Base-by-base conservation (phyloP, 2,329 filamentous ascomycete species). In the Neonectria magnoliae region DNA sequence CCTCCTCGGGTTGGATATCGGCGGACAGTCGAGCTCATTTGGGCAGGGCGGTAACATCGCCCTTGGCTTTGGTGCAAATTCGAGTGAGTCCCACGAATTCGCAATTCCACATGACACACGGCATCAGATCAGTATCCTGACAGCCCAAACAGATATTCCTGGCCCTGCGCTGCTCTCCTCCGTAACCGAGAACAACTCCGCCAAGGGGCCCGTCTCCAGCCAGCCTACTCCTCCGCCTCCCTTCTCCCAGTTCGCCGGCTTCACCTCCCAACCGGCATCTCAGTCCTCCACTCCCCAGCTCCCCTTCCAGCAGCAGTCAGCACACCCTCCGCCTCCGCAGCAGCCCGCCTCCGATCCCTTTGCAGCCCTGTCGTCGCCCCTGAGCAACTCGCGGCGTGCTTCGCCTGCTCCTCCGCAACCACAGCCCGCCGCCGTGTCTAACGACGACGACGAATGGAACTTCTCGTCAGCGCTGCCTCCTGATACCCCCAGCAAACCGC, bases 391-490 rank as follows among this genome's bases (percentile, higher is more conserved):
- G 31, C 76, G 62, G 71, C 76, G 65, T 70, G 64, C 65, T 18
- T 73, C 79, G 18, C 72, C 71, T 18, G 69, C 65, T 16, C 71
- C 74, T 10, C 67, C 69, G 8, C 67, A 71, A 18, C 71, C 68
- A n/a, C 66, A 76, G 0, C 57, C 80, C 2, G 68, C 75, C 11
- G 58, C 81, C 4, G 69, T 73, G 9, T 74, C 81, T 8, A 83
- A 82, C 55, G 88, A 92, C 50, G 95, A 98, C 55, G 95, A 98
- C 68, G 95, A 98, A 75, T 98, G 95, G 94, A 92, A 89, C 25
- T 98, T 98, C 77, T 89, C 93, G 3, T 98, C 95, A 0, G 91
- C 95, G 0, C 84, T 98, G 14, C 95, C 95, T 29, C 79, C 84
- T 2, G 84, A 88, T 57, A 7, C 48, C 9, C 74, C 83, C 18